phyloP scores from a whole-genome alignment of 2,329 filamentous ascomycete species.

The Lojkania enalia region DNA sequence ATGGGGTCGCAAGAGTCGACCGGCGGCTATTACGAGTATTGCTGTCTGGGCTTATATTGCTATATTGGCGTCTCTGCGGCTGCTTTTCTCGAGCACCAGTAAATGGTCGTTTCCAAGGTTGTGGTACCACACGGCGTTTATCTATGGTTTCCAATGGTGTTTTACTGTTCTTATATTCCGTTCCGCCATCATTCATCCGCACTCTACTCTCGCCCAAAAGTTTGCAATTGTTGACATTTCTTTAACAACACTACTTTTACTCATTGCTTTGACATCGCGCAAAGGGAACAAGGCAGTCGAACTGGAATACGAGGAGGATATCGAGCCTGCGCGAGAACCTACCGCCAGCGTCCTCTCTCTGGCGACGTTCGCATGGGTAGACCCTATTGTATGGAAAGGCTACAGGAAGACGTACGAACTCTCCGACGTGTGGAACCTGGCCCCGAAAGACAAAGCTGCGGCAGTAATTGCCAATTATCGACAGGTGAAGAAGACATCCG shows the following conservation, averaged over 20 bases:
- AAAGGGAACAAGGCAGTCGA: constrained; percentile 90
- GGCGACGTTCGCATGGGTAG: constrained; percentile 87
- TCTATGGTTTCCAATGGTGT: constrained; percentile 84
- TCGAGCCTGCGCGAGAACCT: constrained; percentile 85
- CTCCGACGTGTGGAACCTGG: constrained; percentile 86
- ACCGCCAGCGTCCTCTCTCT: constrained; percentile 86
- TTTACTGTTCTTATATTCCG: constrained; percentile 78
- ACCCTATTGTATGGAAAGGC: constrained; percentile 84
- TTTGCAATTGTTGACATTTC: constrained; percentile 75
- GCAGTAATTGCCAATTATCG: constrained; percentile 80
- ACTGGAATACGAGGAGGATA: constrained; percentile 83
- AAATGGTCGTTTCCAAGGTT: constrained; percentile 70
- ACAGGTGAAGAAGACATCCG: constrained; percentile 78
- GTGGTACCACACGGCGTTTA: constrained; percentile 88
- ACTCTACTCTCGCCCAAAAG: constrained; percentile 62
- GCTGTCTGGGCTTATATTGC: constrained; percentile 81
- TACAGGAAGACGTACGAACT: constrained; percentile 85
- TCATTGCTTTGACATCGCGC: constrained; percentile 77
- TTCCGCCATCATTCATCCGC: constrained; percentile 78
- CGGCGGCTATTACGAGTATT: constrained; percentile 68
- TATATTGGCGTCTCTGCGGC: constrained; percentile 70
- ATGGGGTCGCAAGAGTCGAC: constrained; percentile 61
- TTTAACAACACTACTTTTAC: constrained; percentile 72
- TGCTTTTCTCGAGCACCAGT: constrained; percentile 64
- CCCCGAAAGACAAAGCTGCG: constrained; percentile 85